Base-by-base conservation (phyloP, 768 basidiomycete species). In the Daedaleopsis sinensis region DNA sequence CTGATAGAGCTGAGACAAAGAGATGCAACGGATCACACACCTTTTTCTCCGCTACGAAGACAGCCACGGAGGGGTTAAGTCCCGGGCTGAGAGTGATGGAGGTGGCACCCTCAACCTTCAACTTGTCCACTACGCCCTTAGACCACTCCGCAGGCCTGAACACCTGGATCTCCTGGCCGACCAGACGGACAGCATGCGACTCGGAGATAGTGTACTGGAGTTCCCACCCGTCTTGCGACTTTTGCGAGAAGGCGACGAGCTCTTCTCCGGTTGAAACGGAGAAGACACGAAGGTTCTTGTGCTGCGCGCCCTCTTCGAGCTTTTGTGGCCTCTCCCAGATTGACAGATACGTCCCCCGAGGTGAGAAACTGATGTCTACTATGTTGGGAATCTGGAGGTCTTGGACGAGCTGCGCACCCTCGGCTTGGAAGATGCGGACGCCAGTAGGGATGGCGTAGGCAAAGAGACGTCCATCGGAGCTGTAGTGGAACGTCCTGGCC, bases 241-340 rank as follows among this genome's bases (percentile, higher is more conserved):
- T 97, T 79, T 97, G 94, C 52, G 87, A 83, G 77, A 96, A 96
- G 42, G 89, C 79, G 62, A 89, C 84, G 65, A 96, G 84, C 76
- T 98, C 94, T 70, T 92, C 86, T 48, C 93, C 94, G 0, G 92
- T 90, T 11, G 87, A 89, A 15, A 83, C 88, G 65, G 90, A 90
- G 81, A 95, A 99, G 65, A 98, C 82, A 61, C 92, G 88, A 61
- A 96, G 85, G 73, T 99, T 99, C 80, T 92, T 96, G 82, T 96
- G 92, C 75, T 94, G 93, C 2, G 84, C 73, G 57, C 91, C 93
- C 65, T 95, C 95, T 72, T 94, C 96, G 52, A 91, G 84, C 77
- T 97, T 97, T 68, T 87, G 86, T 67, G 90, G 93, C 60, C 97
- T 86, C 77, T 98, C 96, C 93, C 96, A 98, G 50, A 93, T 96